Evolutionary conservation across 306 rosid species (phyloP).

Genomic region (Castanospermum australe): DNA sequence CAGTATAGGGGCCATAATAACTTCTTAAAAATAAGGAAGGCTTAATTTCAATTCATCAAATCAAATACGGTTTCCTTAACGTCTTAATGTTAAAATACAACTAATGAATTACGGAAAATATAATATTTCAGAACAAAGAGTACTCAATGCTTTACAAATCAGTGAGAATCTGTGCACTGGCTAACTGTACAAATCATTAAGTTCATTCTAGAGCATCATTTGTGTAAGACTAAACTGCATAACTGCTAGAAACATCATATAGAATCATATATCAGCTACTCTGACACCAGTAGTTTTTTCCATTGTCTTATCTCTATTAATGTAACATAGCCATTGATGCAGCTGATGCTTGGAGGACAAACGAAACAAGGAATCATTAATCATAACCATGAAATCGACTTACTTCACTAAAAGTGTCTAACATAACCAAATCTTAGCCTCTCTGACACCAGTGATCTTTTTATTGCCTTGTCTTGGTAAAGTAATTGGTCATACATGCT

Average conservation of each 20-base stretch:
- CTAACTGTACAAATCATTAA: no score
- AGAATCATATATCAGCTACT: neutral
- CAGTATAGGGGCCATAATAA: neutral
- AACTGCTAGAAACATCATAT: neutral
- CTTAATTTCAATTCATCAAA: neutral
- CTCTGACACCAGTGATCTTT: neutral
- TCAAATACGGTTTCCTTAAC: neutral
- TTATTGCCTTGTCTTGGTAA: neutral
- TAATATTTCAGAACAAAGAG: neutral
- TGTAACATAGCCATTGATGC: neutral
- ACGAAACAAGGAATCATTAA: neutral
- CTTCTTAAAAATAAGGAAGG: neutral
- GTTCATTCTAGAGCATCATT: constrained; percentile 12
- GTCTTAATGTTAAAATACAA: neutral
- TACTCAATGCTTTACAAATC: neutral
- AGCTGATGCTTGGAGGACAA: neutral
- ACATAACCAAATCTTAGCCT: neutral
- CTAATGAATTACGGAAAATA: neutral
- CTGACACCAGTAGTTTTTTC: constrained; percentile 5
- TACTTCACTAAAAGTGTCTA: neutral
- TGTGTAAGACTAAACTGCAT: neutral
- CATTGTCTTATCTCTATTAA: neutral
- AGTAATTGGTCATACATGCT: neutral
- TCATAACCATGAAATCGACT: constrained; percentile 1
- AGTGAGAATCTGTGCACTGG: constrained; percentile 1